Evolutionary conservation across 768 basidiomycete species (phyloP), one percentile per base, ranked within the genome.

Genomic region (Royoungia palumana): DNA sequence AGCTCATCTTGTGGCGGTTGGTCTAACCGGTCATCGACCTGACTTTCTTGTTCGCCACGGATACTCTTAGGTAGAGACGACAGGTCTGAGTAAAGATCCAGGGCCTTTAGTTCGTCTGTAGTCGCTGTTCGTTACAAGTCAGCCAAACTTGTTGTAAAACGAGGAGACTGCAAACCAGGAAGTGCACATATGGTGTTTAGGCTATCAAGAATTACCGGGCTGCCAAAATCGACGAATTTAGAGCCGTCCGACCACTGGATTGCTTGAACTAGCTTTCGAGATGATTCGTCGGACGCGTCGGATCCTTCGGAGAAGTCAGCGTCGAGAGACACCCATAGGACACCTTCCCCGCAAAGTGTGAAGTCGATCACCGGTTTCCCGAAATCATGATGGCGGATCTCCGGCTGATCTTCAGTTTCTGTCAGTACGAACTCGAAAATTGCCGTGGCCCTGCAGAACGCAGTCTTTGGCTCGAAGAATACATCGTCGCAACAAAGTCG

Each of bases 51-150:
- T 34, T 75, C 75, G 5, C 59, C 68, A 28, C 79, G 75, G 17
- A 71, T 63, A 49, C 75, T 73, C 59, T 89, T 89, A 4, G 87
- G 86, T 50, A 89, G 68, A 19, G 75, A 71, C 0, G 70, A 65
- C 24, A 89, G 71, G 42, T 75, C 71, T 2, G 71, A 66, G 57
- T 90, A 90, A 3, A 89, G 67, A 44, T 86, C 81, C 1, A 89
- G 70, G 4, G 65, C 59, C 46, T 76, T 70, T 5, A 85, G 60
- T 14, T 82, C 80, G 9, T 72, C 72, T 4, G 60, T 45, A 0
- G 75, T 72, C 6, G 81, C 83, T 85, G 59, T n/a, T 21, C 13
- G 27, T 12, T 39, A 10, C 16, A 53, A 0, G 34, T 53, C 36
- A 44, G 42, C 22, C 35, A 2, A n/a, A 1, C 14, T 35, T 6